Evolutionary conservation across 2,329 filamentous ascomycete genomes (phyloP).

Genomic region (Chrysoporthe austroafricana): DNA sequence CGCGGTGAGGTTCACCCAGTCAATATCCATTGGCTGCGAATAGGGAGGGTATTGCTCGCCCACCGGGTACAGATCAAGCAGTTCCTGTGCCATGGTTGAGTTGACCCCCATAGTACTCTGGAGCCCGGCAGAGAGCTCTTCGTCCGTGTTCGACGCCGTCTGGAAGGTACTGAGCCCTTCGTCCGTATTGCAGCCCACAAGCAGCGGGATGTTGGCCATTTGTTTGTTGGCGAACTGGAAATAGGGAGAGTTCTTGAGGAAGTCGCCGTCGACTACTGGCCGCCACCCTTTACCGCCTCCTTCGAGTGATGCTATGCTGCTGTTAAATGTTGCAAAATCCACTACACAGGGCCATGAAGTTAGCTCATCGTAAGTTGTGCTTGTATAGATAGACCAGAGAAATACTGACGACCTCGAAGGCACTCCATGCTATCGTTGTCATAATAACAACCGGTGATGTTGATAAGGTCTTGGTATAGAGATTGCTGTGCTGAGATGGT

Average conservation of each 20-base stretch:
- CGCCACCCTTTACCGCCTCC: conserved; percentile 10
- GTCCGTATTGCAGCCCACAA: conserved; percentile 11
- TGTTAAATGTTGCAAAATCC: conserved; percentile 10
- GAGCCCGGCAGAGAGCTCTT: conserved; percentile 4
- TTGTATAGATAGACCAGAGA: not conserved
- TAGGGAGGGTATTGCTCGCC: conserved; percentile 13
- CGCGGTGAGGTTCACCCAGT: conserved; percentile 12
- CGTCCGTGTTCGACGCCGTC: conserved; percentile 3
- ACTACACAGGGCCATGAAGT: not conserved
- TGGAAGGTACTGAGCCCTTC: conserved; percentile 10
- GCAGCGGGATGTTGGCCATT: not conserved
- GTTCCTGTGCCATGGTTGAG: conserved; percentile 8
- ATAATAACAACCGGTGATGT: conserved; percentile 4
- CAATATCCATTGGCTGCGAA: conserved; percentile 9
- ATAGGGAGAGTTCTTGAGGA: conserved; percentile 10
- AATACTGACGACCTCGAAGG: conserved; percentile 1
- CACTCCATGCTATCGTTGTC: conserved; percentile 14
- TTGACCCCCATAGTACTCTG: conserved; percentile 1
- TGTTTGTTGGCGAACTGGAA: conserved; percentile 8
- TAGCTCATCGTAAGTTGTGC: not conserved
- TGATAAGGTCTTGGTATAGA: conserved; percentile 3
- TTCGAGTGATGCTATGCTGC: not conserved
- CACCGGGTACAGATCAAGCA: conserved; percentile 10
- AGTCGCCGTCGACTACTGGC: conserved; percentile 12
- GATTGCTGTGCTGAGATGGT: not conserved